These are phyloP conservation scores for Akanthomyces uredinophilus DNA, from an alignment of 2,329 filamentous ascomycete species.

Conservation along the genomic window DNA sequence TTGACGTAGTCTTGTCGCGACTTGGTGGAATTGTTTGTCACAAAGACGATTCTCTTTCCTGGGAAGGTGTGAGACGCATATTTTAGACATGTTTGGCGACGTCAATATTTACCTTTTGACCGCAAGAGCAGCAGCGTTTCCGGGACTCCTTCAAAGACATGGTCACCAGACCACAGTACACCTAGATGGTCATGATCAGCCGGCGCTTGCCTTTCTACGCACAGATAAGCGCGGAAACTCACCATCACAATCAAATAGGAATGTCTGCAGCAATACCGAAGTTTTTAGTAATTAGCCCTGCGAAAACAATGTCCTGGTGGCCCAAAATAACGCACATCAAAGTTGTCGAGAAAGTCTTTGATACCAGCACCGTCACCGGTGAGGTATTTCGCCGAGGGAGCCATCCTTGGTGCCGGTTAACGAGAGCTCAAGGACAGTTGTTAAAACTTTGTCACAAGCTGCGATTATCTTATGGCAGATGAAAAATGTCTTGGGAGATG, in stretches of 20 bases:
- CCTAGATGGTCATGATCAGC: constrained; percentile 45
- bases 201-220: neutral
- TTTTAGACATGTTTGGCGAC: neutral
- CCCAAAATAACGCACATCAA: constrained; percentile 66
- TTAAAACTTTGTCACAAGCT: neutral
- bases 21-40: constrained; percentile 99
- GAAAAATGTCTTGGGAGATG: neutral
- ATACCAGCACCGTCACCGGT: constrained; percentile 75
- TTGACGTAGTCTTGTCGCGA: constrained; percentile 87
- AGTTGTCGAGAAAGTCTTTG: constrained; percentile 78
- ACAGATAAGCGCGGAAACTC: constrained; percentile 23
- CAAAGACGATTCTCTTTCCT: constrained; percentile 93
- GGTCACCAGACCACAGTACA: constrained; percentile 93
- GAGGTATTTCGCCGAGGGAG: constrained; percentile 54
- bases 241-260: constrained; percentile 98
- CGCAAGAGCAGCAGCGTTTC: constrained; percentile 82
- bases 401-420: neutral
- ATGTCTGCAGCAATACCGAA: constrained; percentile 55
- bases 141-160: constrained; percentile 76
- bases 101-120: constrained; percentile 57
- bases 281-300: neutral
- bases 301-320: neutral
- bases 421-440: neutral
- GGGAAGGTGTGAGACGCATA: neutral
- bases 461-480: too few species aligned